Evolutionary conservation across 306 rosid genomes (phyloP).

Genomic region (Castanea sativa): DNA sequence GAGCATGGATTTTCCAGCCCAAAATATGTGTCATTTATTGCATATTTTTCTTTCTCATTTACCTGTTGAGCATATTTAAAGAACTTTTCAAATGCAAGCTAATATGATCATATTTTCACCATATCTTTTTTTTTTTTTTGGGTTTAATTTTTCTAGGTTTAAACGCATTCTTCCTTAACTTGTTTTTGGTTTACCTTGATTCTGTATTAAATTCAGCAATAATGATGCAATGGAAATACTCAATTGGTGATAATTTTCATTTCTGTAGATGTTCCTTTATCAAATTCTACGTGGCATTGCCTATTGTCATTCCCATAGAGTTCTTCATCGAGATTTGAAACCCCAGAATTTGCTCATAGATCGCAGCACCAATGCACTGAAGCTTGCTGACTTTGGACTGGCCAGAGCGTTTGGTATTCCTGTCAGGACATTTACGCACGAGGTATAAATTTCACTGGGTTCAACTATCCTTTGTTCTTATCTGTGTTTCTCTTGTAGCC

Average conservation of each 20-base stretch:
- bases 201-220: conserved; percentile 10
- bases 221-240: conserved; percentile 28
- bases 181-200: conserved; percentile 6
- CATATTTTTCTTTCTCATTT: not conserved
- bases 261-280: conserved; percentile 91
- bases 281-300: conserved; percentile 99
- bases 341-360: conserved; percentile 97
- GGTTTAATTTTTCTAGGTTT: not conserved
- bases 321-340: conserved; percentile 98
- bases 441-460: conserved; percentile 48
- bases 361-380: conserved; percentile 82
- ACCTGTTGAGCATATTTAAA: not conserved
- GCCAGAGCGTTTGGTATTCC: conserved; percentile 99
- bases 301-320: conserved; percentile 97
- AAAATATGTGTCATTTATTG: not conserved
- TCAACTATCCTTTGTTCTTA: conserved; percentile 13
- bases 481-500: not conserved
- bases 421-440: conserved; percentile 95
- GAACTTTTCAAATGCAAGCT: not conserved
- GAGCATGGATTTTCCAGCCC: not conserved
- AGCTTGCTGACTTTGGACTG: conserved; percentile 99
- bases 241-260: conserved; percentile 20
- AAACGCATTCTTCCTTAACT: not conserved
- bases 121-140: not conserved
- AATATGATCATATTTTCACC: not conserved